Base-by-base conservation (phyloP, 768 basidiomycete genomes). In the Boletus barrowsii region DNA sequence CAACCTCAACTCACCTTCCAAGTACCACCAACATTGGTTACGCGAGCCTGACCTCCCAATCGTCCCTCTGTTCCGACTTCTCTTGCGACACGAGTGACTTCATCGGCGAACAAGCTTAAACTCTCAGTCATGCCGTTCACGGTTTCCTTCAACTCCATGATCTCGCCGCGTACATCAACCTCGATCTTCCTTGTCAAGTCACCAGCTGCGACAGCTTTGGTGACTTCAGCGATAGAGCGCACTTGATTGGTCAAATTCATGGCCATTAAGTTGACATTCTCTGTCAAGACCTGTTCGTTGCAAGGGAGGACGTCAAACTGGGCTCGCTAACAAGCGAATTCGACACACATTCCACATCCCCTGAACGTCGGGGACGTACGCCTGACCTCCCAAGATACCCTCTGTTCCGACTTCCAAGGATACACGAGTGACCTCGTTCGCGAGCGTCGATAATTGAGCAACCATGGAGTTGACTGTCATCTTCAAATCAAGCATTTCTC, bases 11-110 rank as follows among this genome's bases (percentile, higher is more conserved):
- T 43, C 42, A 76, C 79, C 76, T 93, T 93, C 97, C 97, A 98
- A 0, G 93, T 96, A 46, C 97, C 97, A 55, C 92, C 91, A 42
- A 99, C 93, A 65, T 93, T 91, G 57, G 87, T 88, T 36, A 98
- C 97, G 50, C 87, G 81, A 1, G 95, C 97, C 63, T 96, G 95
- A 10, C 95, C 96, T 47, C 96, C 97, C 64, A 98, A 78, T 61
- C 86, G 81, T 33, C 96, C 97, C 68, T 98, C 97, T 9, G 95
- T 98, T 29, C 97, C 97, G 67, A 98, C 97, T 73, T 98, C 94
- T 59, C 92, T 82, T 4, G 95, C 97, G 30, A 98, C 95, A 51
- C 94, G 77, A 30, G 83, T 84, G 52, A 84, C 83, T 72, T 93
- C 90, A 62, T 88, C 88, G 0, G 91, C 91, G 68, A 93, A 93